Conservation (phyloP, 78 protist species). For the Speleostelium caveatum region DNA sequence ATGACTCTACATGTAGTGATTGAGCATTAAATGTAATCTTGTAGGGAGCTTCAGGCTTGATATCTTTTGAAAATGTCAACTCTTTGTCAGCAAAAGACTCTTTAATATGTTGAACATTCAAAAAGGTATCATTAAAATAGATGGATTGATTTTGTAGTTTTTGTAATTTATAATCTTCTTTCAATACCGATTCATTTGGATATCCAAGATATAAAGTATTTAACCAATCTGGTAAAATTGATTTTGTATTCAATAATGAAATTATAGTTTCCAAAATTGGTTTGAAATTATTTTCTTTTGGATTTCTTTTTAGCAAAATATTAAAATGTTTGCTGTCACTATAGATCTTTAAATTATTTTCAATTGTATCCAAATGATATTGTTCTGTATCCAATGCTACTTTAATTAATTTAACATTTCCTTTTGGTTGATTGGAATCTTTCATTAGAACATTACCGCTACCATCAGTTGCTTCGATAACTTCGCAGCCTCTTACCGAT, state of each 20-base stretch:
- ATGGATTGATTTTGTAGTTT: conserved; percentile 27
- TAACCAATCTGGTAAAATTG: conserved; percentile 95
- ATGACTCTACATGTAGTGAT: not conserved
- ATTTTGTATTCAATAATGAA: conserved; percentile 53
- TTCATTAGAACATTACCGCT: not conserved
- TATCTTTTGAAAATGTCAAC: not conserved
- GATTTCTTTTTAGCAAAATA: conserved; percentile 90
- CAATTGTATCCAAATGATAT: conserved; percentile 72
- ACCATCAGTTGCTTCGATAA: conserved; percentile 31
- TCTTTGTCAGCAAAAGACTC: not conserved
- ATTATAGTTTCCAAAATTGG: conserved; percentile 95
- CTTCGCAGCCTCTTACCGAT: conserved; percentile 85
- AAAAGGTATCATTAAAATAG: conserved; percentile 91
- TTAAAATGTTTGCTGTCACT: conserved; percentile 89
- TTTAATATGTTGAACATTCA: conserved; percentile 81
- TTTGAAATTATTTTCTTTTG: conserved; percentile 91
- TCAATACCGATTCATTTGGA: conserved; percentile 47
- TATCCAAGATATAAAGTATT: conserved; percentile 93
- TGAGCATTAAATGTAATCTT: conserved; percentile 9
- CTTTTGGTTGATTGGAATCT: conserved; percentile 18
- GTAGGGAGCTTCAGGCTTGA: conserved; percentile 6
- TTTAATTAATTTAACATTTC: conserved; percentile 18
- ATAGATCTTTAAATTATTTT: conserved; percentile 40
- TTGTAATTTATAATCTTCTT: not conserved
- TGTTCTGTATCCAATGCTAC: conserved; percentile 88